Base-by-base conservation (phyloP, 148 eudicot species). In the Hydrangea macrophylla region DNA sequence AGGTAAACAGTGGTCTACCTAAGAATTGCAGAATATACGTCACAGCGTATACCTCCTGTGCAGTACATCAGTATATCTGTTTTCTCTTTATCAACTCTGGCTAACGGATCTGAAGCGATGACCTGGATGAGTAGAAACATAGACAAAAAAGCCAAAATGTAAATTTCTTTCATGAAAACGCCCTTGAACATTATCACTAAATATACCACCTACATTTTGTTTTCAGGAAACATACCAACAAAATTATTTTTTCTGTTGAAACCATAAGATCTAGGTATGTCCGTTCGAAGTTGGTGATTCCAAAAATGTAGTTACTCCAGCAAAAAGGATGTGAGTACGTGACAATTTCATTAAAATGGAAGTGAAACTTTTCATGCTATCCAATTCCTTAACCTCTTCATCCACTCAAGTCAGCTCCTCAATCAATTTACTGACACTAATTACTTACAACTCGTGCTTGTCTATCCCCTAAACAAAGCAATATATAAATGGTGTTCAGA, bases 21-120 rank as follows among this genome's bases (percentile, higher is more conserved):
- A 45, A 93, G 95, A 44, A 93, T 93, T 22, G 90, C 79, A 68
- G 98, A 93, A 78, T 93, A 93, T 39, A 93, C 94, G 74, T 93
- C 98, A 53, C 98, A 93, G 35, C 98, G 92, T 59, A 93, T 93
- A 35, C 98, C 98, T 62, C 98, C 98, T 12, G 98, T 93, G 68
- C 98, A 93, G 76, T 93, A 93, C 98, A 93, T 93, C 79, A 93
- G 68, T 71, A 93, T 81, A 68, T 85, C 89, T 37, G 95, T 88
- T 53, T 76, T 86, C 66, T 86, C 96, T 79, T 85, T 88, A 75
- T 93, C 96, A 72, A 83, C 82, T 57, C 71, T 67, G 48, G 83
- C 83, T 80, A 90, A 78, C 74, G 96, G 96, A 88, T 93, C 98
- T 70, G 89, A 81, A 76, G 67, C 81, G 68, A 40, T 71, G 65